These are phyloP conservation scores for Halophytophthora batemanensis DNA, from an alignment of 352 stramenopile species.

Conservation along the genomic window DNA sequence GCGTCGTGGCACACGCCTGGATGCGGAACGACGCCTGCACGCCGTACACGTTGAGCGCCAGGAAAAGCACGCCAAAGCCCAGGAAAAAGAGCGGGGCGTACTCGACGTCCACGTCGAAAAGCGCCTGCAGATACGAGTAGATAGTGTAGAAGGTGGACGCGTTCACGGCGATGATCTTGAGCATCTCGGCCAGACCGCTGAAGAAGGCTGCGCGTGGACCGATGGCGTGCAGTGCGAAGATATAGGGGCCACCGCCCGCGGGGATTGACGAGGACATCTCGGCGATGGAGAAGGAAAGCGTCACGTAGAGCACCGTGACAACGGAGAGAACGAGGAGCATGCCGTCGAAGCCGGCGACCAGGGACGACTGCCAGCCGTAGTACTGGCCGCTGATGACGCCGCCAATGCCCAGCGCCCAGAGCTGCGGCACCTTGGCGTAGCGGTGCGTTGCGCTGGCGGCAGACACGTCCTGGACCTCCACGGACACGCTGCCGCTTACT, in stretches of 20 bases:
- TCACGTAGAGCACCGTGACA: constrained; percentile 47
- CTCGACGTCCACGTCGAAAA: constrained; percentile 29
- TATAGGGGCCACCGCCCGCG: constrained; percentile 42
- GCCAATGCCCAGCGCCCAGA: constrained; percentile 52
- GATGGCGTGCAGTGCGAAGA: constrained; percentile 49
- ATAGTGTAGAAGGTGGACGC: constrained; percentile 39
- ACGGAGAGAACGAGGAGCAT: constrained; percentile 46
- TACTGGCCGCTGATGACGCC: constrained; percentile 52
- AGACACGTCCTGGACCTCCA: constrained; percentile 2
- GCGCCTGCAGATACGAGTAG: constrained; percentile 40
- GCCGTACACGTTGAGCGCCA: constrained; percentile 42
- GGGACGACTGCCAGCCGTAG: constrained; percentile 48
- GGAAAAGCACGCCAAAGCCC: constrained; percentile 41
- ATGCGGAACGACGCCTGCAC: constrained; percentile 47
- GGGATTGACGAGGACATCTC: constrained; percentile 47
- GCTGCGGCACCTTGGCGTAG: constrained; percentile 39
- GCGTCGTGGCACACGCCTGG: constrained; percentile 39
- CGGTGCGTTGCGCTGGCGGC: constrained; percentile 14
- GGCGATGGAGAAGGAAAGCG: constrained; percentile 57
- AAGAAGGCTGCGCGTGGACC: constrained; percentile 44
- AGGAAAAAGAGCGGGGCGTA: constrained; percentile 32
- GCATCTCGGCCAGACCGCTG: constrained; percentile 39
- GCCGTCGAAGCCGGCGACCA: constrained; percentile 45
- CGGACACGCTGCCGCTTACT: constrained; percentile 2
- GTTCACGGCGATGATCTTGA: constrained; percentile 49